Percentiles rank a stretch among this genome's conserved stretches.
These are phyloP conservation scores for Pichia norvegensis DNA, from an alignment of 1,139 yeast genomes.

Conservation along the genomic window DNA sequence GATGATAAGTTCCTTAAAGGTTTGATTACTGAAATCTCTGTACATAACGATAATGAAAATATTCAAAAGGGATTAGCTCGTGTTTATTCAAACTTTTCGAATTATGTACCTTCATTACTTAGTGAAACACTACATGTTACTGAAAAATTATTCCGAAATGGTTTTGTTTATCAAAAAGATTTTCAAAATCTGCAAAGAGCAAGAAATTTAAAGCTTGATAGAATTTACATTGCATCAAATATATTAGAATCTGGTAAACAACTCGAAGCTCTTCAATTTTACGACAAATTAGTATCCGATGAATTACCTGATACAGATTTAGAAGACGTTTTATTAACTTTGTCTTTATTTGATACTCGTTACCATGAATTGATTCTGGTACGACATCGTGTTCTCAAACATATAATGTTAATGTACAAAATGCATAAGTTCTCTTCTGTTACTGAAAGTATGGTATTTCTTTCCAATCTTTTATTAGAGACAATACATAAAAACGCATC, in stretches of 20 bases:
- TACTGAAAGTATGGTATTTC: not conserved
- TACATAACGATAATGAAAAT: not conserved
- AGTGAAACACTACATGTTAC: slow-evolving; percentile 16
- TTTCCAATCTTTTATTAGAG: not conserved
- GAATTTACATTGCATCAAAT: slow-evolving; percentile 16
- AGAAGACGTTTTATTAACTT: slow-evolving; percentile 13
- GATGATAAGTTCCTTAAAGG: slow-evolving; percentile 2
- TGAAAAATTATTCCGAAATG: not conserved
- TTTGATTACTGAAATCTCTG: slow-evolving; percentile 1
- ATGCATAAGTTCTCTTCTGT: not conserved
- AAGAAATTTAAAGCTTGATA: slow-evolving; percentile 10
- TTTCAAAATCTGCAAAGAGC: slow-evolving; percentile 1
- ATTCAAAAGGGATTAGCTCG: not conserved
- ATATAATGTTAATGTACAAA: not conserved
- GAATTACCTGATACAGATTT: slow-evolving; percentile 4
- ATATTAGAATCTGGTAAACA: slow-evolving; percentile 8
- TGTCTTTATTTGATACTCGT: slow-evolving; percentile 18
- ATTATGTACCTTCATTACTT: slow-evolving; percentile 17
- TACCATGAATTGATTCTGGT: slow-evolving; percentile 11
- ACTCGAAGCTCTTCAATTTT: not conserved
- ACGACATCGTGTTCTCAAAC: slow-evolving; percentile 6
- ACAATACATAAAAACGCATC: not conserved
- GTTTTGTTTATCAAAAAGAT: slow-evolving; percentile 2
- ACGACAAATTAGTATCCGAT: not conserved
- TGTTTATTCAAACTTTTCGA: slow-evolving; percentile 5